phyloP scores from a whole-genome alignment of 2,329 filamentous ascomycete species.

The Fusarium globosum region DNA sequence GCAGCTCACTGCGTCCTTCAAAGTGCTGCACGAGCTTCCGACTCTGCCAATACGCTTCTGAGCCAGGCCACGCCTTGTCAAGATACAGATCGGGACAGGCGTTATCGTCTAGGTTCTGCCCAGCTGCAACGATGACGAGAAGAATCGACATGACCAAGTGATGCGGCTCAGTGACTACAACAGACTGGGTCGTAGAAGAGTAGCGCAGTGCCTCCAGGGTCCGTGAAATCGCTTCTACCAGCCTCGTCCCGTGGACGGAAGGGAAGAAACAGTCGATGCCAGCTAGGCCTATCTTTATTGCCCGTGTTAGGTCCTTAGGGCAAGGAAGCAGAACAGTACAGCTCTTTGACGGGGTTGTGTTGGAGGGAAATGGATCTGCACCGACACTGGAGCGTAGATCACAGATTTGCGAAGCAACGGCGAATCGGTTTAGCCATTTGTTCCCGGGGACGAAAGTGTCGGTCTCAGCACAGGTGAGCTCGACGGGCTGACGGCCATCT shows the following conservation, averaged over 20 bases:
- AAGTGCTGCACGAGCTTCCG: not conserved
- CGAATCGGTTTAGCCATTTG: not conserved
- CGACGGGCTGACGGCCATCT: not conserved
- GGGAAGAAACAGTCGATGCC: not conserved
- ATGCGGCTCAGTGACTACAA: not conserved
- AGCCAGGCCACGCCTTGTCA: not conserved
- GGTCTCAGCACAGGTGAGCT: not conserved
- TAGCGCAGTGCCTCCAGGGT: not conserved
- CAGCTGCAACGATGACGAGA: not conserved
- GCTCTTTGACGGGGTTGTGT: not conserved
- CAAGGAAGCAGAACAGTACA: not conserved
- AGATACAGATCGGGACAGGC: not conserved
- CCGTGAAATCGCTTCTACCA: not conserved
- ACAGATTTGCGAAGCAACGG: not conserved
- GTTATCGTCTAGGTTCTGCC: not conserved
- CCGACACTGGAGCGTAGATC: not conserved
- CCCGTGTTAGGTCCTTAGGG: not conserved
- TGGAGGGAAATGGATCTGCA: not conserved
- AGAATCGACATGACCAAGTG: not conserved
- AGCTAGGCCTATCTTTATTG: not conserved
- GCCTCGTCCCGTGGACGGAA: not conserved
- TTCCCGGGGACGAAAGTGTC: not conserved
- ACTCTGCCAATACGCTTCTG: not conserved
- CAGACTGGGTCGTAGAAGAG: not conserved
- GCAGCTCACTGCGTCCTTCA: not conserved